These are phyloP conservation scores for Mycena rebaudengoi DNA, from an alignment of 768 basidiomycete species.

Conservation along the genomic window DNA sequence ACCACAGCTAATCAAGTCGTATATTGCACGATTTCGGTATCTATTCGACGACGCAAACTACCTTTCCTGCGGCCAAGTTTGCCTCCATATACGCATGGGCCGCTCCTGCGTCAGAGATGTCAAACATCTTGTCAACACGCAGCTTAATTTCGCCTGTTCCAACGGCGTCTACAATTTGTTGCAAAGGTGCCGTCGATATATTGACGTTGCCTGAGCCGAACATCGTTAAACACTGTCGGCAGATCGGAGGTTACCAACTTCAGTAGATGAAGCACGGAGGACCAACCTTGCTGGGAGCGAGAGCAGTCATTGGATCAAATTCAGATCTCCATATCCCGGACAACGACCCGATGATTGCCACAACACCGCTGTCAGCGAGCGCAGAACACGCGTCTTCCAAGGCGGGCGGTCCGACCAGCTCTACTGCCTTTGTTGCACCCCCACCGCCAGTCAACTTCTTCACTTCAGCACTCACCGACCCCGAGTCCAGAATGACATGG, in stretches of 20 bases:
- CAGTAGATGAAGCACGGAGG: background rate
- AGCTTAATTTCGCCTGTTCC: slow-evolving; percentile 26
- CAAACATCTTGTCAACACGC: slow-evolving; percentile 33
- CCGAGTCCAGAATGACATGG: slow-evolving; percentile 30
- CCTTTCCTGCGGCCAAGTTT: slow-evolving; percentile 32
- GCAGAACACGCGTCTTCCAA: slow-evolving; percentile 28
- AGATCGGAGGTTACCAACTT: no score
- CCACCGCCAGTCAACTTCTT: slow-evolving; percentile 26
- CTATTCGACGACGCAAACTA: slow-evolving; percentile 35
- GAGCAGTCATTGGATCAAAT: slow-evolving; percentile 27
- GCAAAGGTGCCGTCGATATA: slow-evolving; percentile 29
- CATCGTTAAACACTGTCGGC: slow-evolving; percentile 28
- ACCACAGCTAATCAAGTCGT: no score
- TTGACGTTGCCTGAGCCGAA: slow-evolving; percentile 29
- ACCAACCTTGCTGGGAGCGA: slow-evolving; percentile 30
- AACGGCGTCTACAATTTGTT: slow-evolving; percentile 32
- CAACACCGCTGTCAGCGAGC: slow-evolving; percentile 21
- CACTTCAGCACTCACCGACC: slow-evolving; percentile 27
- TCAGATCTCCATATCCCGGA: slow-evolving; percentile 33
- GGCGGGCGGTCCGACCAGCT: slow-evolving; percentile 31
- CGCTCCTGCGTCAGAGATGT: slow-evolving; percentile 26
- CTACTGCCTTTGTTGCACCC: slow-evolving; percentile 32
- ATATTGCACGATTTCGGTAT: no score
- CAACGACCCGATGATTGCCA: slow-evolving; percentile 30
- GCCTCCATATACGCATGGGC: slow-evolving; percentile 36